Evolutionary conservation across 768 basidiomycete genomes (phyloP).

Genomic region (Mycena rebaudengoi): DNA sequence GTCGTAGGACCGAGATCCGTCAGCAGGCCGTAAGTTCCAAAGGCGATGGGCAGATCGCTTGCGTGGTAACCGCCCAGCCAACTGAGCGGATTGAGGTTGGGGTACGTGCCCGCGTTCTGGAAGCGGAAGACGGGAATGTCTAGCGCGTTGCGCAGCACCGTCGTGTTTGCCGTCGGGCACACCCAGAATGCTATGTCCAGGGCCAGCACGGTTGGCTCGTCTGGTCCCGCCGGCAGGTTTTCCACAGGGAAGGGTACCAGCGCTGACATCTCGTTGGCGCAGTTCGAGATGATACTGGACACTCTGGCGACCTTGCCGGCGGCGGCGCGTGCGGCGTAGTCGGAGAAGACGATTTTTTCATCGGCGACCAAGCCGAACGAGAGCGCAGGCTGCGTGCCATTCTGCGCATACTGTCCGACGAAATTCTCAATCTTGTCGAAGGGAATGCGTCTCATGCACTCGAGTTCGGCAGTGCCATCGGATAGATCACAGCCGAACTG

Average conservation of each 20-base stretch:
- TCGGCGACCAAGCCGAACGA: constrained; percentile 1
- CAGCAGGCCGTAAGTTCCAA: constrained; percentile 29
- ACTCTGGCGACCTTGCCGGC: constrained; percentile 4
- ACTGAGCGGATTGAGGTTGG: constrained; percentile 3
- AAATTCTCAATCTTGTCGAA: constrained; percentile 17
- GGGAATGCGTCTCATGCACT: constrained; percentile 19
- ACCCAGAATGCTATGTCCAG: neutral
- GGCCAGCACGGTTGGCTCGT: constrained; percentile 2
- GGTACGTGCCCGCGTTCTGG: constrained; percentile 16
- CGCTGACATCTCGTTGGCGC: constrained; percentile 13
- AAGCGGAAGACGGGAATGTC: constrained; percentile 16
- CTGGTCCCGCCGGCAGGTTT: constrained; percentile 11
- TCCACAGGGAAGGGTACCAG: constrained; percentile 7
- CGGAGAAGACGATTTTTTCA: constrained; percentile 10
- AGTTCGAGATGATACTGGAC: constrained; percentile 16
- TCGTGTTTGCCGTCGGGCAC: constrained; percentile 12
- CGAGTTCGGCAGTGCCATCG: constrained; percentile 6
- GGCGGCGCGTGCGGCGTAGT: constrained; percentile 13
- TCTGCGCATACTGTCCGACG: constrained; percentile 17
- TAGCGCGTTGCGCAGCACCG: constrained; percentile 4
- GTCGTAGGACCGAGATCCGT: neutral
- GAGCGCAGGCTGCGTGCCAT: constrained; percentile 16
- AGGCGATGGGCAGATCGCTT: constrained; percentile 26
- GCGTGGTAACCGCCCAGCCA: constrained; percentile 29
- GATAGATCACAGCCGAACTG: constrained; percentile 19